phyloP scores from a whole-genome alignment of 176 grass and related monocot genomes.

The Aegilops longissima region DNA sequence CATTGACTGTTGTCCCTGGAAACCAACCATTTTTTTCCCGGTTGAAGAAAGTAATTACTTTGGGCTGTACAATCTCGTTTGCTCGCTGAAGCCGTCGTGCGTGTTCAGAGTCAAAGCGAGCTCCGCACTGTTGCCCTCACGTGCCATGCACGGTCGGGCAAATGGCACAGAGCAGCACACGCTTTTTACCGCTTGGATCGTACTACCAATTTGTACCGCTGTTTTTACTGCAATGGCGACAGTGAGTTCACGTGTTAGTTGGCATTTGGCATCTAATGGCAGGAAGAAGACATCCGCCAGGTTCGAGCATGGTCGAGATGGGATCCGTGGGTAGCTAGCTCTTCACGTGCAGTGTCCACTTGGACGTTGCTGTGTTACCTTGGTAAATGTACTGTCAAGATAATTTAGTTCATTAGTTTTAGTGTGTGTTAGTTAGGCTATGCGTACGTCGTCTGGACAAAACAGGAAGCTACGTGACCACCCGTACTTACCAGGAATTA shows the following conservation, averaged over 20 bases:
- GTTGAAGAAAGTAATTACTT: too few relatives aligned
- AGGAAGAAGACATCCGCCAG: slow-evolving; percentile 25
- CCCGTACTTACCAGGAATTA: too few relatives aligned
- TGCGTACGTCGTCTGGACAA: too few relatives aligned
- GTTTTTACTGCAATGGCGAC: not conserved
- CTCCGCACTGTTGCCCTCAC: too few relatives aligned
- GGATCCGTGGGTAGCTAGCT: slow-evolving; percentile 19
- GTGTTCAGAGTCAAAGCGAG: too few relatives aligned
- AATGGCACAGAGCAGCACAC: not conserved
- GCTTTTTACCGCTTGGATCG: not conserved
- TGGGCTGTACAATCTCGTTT: too few relatives aligned
- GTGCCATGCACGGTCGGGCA: not conserved
- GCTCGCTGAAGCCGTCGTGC: too few relatives aligned
- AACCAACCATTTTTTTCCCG: not conserved
- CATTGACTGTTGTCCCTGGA: slow-evolving; percentile 33
- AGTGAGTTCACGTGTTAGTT: not conserved
- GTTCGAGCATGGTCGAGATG: slow-evolving; percentile 19
- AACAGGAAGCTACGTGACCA: too few relatives aligned
- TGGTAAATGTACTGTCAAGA: not conserved
- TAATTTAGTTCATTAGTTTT: not conserved
- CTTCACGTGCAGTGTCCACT: slow-evolving; percentile 45
- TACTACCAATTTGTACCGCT: not conserved
- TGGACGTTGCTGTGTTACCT: not conserved
- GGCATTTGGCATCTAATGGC: slow-evolving; percentile 36
- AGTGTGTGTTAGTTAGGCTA: too few relatives aligned